A percentile compares a stretch with the other conserved stretches of the same genome.
These are phyloP conservation scores for Phytophthora pluvialis DNA, from an alignment of 352 stramenopile species.

Conservation along the genomic window DNA sequence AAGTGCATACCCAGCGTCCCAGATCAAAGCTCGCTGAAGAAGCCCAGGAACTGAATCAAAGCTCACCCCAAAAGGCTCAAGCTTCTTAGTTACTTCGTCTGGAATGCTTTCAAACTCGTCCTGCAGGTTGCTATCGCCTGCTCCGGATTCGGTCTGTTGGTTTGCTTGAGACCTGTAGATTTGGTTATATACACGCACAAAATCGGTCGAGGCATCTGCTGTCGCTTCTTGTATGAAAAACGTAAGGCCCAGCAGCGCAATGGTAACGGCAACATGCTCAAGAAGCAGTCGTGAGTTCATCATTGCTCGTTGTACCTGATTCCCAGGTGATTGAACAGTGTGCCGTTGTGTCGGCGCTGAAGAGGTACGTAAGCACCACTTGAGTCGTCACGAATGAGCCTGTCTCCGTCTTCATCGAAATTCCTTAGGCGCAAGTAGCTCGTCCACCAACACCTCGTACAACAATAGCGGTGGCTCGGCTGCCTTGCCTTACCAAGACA, in stretches of 20 bases:
- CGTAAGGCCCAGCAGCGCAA: neutral
- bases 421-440: neutral
- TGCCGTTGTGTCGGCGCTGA: slow-evolving; percentile 2
- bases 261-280: neutral
- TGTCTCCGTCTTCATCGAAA: slow-evolving; percentile 11
- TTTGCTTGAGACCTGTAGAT: slow-evolving; percentile 22
- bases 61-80: slow-evolving; percentile 27
- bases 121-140: neutral
- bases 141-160: neutral
- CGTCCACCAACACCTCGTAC: neutral
- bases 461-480: slow-evolving; percentile 7
- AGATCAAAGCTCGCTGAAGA: slow-evolving; percentile 44
- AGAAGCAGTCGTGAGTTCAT: neutral
- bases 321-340: slow-evolving; percentile 13
- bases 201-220: slow-evolving; percentile 14
- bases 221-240: neutral
- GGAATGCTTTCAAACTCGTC: slow-evolving; percentile 18
- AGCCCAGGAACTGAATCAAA: slow-evolving; percentile 34
- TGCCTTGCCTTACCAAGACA: slow-evolving; percentile 13
- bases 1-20: slow-evolving; percentile 43
- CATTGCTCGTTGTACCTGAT: slow-evolving; percentile 13
- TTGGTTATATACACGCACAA: slow-evolving; percentile 34
- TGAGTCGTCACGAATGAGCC: neutral
- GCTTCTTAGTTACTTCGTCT: slow-evolving; percentile 23
- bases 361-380: neutral